phyloP scores from a whole-genome alignment of 257 asterid genomes.

The Osmanthus fragrans region DNA sequence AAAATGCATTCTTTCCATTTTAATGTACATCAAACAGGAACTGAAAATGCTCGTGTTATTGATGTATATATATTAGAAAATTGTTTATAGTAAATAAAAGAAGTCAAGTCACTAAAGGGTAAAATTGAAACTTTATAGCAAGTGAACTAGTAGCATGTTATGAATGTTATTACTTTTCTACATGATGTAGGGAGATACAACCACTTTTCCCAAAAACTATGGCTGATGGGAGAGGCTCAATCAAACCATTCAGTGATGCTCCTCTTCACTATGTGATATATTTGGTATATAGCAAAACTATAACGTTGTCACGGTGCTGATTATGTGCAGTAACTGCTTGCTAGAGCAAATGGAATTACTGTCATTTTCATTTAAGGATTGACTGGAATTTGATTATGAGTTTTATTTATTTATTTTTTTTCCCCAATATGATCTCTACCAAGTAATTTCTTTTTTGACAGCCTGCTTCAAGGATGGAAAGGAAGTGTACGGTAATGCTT shows the following conservation, averaged over 20 bases:
- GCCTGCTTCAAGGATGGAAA: conserved; percentile 63
- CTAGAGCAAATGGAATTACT: not conserved
- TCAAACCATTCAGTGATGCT: not conserved
- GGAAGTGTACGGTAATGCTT: conserved; percentile 50
- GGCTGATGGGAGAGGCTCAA: not conserved
- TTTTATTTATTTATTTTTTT: not conserved
- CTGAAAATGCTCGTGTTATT: too few species aligned
- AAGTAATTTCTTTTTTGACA: conserved; percentile 22
- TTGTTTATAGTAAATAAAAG: not conserved
- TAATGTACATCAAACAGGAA: too few species aligned
- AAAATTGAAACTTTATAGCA: not conserved
- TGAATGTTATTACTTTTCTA: too few species aligned
- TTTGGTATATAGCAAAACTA: not conserved
- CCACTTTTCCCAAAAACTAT: too few species aligned
- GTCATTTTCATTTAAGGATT: not conserved
- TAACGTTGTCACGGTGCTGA: not conserved
- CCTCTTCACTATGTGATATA: not conserved
- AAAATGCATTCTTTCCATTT: too few species aligned
- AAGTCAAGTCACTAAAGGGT: not conserved
- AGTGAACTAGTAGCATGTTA: not conserved
- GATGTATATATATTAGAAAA: not conserved
- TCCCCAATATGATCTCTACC: not conserved
- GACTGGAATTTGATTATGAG: not conserved
- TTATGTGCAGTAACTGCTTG: not conserved
- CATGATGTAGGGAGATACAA: not conserved